phyloP scores from a whole-genome alignment of 306 rosid species.

The Acacia melanoxylon region DNA sequence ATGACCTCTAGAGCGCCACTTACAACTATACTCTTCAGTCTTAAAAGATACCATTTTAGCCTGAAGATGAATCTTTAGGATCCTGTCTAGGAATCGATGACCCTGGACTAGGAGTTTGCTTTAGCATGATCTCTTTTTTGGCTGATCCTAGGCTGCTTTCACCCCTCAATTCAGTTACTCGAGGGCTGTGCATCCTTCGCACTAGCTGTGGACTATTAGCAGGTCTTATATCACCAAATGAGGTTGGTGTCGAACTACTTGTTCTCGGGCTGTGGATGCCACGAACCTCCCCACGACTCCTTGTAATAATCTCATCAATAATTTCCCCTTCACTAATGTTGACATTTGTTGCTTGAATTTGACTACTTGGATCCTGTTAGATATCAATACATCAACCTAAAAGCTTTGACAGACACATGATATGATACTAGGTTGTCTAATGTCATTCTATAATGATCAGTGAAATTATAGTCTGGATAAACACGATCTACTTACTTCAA shows the following conservation, averaged over 20 bases:
- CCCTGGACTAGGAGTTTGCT: slow-evolving; percentile 45
- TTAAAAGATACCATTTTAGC: slow-evolving; percentile 13
- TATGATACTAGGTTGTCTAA: neutral
- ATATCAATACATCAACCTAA: neutral
- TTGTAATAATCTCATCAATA: slow-evolving; percentile 65
- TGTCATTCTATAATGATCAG: neutral
- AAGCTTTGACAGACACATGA: neutral
- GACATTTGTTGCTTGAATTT: neutral
- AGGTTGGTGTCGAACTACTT: slow-evolving; percentile 8
- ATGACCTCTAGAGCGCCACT: slow-evolving; percentile 51
- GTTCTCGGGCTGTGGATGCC: slow-evolving; percentile 50
- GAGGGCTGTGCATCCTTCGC: slow-evolving; percentile 47
- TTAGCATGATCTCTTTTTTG: slow-evolving; percentile 36
- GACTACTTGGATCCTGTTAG: slow-evolving; percentile 36
- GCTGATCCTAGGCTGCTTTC: slow-evolving; percentile 37
- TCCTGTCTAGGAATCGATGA: slow-evolving; percentile 39
- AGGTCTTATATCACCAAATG: slow-evolving; percentile 18
- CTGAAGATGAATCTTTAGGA: slow-evolving; percentile 31
- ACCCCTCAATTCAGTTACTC: slow-evolving; percentile 39
- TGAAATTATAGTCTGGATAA: neutral
- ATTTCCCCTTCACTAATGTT: slow-evolving; percentile 53
- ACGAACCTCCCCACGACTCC: slow-evolving; percentile 71
- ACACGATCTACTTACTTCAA: slow-evolving; percentile 45
- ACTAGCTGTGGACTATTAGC: slow-evolving; percentile 12
- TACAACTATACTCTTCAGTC: slow-evolving; percentile 27